phyloP scores from a whole-genome alignment of 441 rosid genomes.

The Populus hybrid region DNA sequence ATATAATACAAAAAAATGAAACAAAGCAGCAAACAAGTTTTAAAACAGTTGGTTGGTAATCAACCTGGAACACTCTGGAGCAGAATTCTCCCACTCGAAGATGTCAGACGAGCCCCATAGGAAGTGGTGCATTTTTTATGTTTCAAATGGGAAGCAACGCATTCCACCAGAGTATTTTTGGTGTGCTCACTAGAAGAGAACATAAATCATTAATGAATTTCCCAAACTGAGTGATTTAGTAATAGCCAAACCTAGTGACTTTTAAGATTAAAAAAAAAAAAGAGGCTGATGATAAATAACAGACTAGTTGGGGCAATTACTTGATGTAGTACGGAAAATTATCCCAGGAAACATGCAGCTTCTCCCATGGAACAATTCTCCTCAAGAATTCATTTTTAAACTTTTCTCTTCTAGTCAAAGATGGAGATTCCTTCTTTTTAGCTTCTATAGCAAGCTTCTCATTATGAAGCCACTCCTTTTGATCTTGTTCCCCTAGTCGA shows the following conservation, averaged over 20 bases:
- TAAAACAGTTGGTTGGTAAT: neutral
- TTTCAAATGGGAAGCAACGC: slow-evolving; percentile 80
- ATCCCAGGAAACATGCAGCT: slow-evolving; percentile 80
- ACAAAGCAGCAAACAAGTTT: too few species aligned
- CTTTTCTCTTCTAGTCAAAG: too few species aligned
- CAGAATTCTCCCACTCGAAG: slow-evolving; percentile 89
- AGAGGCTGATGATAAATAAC: neutral
- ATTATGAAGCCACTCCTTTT: too few species aligned
- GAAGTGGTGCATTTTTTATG: slow-evolving; percentile 46
- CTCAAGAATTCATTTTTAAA: too few species aligned
- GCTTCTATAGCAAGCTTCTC: too few species aligned
- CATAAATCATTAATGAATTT: slow-evolving; percentile 1
- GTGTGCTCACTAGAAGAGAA: slow-evolving; percentile 55
- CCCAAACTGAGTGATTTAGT: neutral
- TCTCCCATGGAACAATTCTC: slow-evolving; percentile 90
- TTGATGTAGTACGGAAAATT: slow-evolving; percentile 82
- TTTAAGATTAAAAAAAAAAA: too few species aligned
- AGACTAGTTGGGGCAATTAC: slow-evolving; percentile 37
- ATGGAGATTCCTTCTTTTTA: too few species aligned
- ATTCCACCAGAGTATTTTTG: slow-evolving; percentile 75
- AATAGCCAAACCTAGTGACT: slow-evolving; percentile 4
- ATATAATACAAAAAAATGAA: too few species aligned
- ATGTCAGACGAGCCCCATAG: slow-evolving; percentile 72
- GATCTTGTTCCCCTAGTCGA: too few species aligned
- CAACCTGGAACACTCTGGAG: slow-evolving; percentile 94